Percentiles rank a stretch among this genome's conserved stretches.
Conservation (phyloP, 176 grass and related monocot species). For the Puya raimondii region DNA sequence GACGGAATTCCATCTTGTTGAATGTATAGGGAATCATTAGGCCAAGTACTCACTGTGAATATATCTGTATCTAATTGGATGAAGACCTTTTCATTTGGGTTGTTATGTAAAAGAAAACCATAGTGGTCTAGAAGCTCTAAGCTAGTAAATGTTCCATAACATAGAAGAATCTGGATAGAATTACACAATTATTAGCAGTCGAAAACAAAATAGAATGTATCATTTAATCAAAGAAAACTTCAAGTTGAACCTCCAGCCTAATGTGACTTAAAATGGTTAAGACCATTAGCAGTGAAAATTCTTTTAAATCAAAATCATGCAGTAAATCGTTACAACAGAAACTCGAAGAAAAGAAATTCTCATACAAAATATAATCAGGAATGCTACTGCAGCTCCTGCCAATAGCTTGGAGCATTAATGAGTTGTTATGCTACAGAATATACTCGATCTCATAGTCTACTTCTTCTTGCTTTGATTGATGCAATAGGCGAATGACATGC, state of each 20-base stretch:
- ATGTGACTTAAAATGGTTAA: background rate
- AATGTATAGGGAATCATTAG: slow-evolving; percentile 61
- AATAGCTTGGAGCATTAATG: no score
- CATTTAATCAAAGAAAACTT: background rate
- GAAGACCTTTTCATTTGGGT: slow-evolving; percentile 81
- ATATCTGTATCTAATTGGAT: slow-evolving; percentile 61
- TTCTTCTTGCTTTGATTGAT: no score
- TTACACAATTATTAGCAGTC: background rate
- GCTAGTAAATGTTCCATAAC: slow-evolving; percentile 76
- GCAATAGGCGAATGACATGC: no score
- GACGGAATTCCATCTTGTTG: slow-evolving; percentile 68
- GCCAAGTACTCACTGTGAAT: slow-evolving; percentile 40
- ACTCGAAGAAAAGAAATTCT: no score
- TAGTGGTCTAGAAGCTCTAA: slow-evolving; percentile 90
- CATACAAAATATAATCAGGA: no score
- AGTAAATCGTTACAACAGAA: no score
- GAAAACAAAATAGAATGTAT: background rate
- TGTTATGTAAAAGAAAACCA: slow-evolving; percentile 70
- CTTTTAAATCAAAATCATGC: background rate
- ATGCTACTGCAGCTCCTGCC: no score
- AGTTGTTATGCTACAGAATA: no score
- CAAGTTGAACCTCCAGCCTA: background rate
- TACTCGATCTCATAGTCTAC: no score
- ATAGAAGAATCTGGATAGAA: slow-evolving; percentile 61
- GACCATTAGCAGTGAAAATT: background rate